Evolutionary conservation across 257 asterid species (phyloP), one percentile per base, ranked within the genome.

Genomic region (Ilex aquifolium): DNA sequence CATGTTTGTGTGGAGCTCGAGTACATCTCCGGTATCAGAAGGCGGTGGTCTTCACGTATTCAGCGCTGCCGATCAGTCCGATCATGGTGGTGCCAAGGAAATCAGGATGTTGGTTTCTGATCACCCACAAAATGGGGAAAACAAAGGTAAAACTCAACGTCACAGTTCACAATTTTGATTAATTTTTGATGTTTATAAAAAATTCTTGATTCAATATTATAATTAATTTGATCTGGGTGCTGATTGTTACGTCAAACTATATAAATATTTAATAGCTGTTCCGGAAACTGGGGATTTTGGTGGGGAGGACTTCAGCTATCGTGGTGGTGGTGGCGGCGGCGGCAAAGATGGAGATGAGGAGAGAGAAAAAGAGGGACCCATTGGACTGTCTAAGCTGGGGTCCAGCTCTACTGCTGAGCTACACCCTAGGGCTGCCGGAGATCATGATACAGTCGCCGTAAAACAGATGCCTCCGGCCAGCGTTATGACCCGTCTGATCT

Each of bases 1-100:
- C 75, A 93, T 93, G 99, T 93, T 93, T 46, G 99, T 93, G 11
- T 93, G 97, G 99, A 92, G 99, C 70, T 87, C 97, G 0, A 92
- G 97, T 60, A 95, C 96, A 14, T 89, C 97, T 2, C 99, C 99
- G 21, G 96, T 87, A 65, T 89, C 97, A 1, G 99, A 93, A 72
- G 78, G 74, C 16, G 82, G 65, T 42, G 79, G 79, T 4, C 68
- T 67, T 2, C 81, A 79, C 42, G 83, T 77, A 21, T 79, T 82
- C 29, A 83, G 83, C 27, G 85, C 81, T 29, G 72, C 98, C 0
- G 96, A 93, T 14, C 78, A 93, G 60, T 84, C 97, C 4, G 99
- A 92, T 67, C 89, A 76, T n/a, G 95, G 94, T 16, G 94, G 94
- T 16, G 94, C 97, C 2, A 90, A 90, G 80, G 99, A 93, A 66